These are phyloP conservation scores for Pelargonium nanum DNA, from an alignment of 345 rosid genomes.

Conservation along the genomic window DNA sequence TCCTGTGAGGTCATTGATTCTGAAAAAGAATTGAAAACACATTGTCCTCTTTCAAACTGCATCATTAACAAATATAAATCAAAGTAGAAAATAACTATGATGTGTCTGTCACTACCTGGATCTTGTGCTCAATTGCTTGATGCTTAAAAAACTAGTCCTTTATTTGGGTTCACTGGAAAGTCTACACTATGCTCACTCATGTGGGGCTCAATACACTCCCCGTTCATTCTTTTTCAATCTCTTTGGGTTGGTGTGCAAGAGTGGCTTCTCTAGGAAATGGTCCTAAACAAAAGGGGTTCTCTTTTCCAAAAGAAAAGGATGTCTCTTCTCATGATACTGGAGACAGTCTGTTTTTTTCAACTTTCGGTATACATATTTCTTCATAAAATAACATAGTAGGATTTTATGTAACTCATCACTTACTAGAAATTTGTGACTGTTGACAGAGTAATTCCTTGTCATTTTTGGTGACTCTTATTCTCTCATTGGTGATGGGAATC, in stretches of 20 bases:
- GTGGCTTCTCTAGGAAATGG: too few relatives aligned
- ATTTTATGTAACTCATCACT: neutral
- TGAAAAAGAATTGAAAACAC: neutral
- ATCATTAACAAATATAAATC: neutral
- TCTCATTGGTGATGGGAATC: constrained; percentile 90
- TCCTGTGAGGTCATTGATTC: neutral
- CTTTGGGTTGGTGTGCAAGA: too few relatives aligned
- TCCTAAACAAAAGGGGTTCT: too few relatives aligned
- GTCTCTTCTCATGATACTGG: too few relatives aligned
- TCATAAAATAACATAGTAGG: too few relatives aligned
- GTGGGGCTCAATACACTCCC: neutral
- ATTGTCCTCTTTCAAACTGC: neutral
- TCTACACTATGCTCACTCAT: neutral
- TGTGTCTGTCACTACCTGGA: too few relatives aligned
- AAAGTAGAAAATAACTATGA: too few relatives aligned
- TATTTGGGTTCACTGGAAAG: neutral
- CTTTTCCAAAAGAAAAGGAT: too few relatives aligned
- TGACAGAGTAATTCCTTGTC: constrained; percentile 68
- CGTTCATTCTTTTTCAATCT: too few relatives aligned
- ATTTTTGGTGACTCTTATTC: constrained; percentile 48
- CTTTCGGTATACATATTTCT: too few relatives aligned
- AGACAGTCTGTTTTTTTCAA: too few relatives aligned
- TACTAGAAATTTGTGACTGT: constrained; percentile 8
- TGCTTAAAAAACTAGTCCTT: neutral
- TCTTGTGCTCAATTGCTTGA: neutral